Evolutionary conservation across 768 basidiomycete species (phyloP).

Genomic region (Mycena vitilis): DNA sequence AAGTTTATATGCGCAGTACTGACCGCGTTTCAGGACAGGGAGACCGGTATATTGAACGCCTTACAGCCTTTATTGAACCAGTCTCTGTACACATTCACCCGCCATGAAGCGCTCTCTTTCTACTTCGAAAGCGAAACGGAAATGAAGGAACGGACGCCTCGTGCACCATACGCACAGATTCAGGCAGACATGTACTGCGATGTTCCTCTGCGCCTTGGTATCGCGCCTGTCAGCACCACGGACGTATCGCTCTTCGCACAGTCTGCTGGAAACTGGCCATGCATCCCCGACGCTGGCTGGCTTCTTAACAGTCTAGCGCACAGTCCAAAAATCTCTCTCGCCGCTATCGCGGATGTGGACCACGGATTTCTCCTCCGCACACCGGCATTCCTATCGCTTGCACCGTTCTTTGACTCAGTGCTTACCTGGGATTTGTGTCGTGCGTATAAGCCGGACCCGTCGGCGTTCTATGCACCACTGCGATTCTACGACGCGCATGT

Average conservation of each 20-base stretch:
- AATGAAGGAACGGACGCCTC: conserved; percentile 2
- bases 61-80: neutral
- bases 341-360: conserved; percentile 7
- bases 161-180: neutral
- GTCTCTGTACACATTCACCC: neutral
- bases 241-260: neutral
- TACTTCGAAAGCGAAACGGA: conserved; percentile 21
- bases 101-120: conserved; percentile 12
- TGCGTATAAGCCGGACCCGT: conserved; percentile 5
- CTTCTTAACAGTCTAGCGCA: neutral
- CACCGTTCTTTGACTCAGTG: neutral
- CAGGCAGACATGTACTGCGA: conserved; percentile 8
- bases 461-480: neutral
- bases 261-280: neutral
- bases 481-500: neutral
- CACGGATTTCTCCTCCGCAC: neutral
- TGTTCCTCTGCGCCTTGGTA: conserved; percentile 12
- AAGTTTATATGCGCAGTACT: neutral
- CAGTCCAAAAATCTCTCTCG: neutral
- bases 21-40: conserved; percentile 8
- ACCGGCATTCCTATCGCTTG: neutral
- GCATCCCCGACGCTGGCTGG: neutral
- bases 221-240: neutral
- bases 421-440: conserved; percentile 13
- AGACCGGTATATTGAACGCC: conserved; percentile 7